Evolutionary conservation across 202 grass and related monocot species (phyloP), one percentile per base, ranked within the genome.

Genomic region (Schoenoplectus triqueter): DNA sequence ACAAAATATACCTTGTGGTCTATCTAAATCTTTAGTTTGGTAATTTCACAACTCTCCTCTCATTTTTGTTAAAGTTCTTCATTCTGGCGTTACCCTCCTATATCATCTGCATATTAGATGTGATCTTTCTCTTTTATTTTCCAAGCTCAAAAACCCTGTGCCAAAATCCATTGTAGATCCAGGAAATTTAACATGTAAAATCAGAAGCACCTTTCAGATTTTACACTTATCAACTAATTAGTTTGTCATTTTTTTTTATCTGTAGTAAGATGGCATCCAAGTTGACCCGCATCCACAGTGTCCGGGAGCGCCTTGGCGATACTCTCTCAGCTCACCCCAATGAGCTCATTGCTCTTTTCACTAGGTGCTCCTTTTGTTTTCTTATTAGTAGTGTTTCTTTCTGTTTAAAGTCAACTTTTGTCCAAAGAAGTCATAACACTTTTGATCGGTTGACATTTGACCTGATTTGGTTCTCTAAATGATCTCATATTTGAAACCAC

Each of bases 251-350:
- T 1, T 60, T 60, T 78, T 60, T 78, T 1, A 54, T 83, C 17
- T 66, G 5, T 68, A 69, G 81, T 68, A 57, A 66, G 61, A 97
- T 94, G 92, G 94, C 90, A 51, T 78, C 74, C 54, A 94, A 92
- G 76, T 73, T 97, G 68, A 94, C 94, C 73, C 92, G 94, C 22
- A 89, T 97, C 76, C 90, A 94, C 88, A 97, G 94, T 62, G 82
- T 92, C 5, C 86, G 92, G 0, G 94, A 97, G 59, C 88, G 90
- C 61, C 85, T 97, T 6, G 62, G 92, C 50, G 94, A 92, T 64
- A 92, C 92, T 5, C 89, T 97, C 77, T 84, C 94, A 40, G 91
- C 94, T 67, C 94, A 97, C 73, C 94, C 94, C 14, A 97, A 94
- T 82, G 94, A 97, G 72, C 78, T 97, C 84, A 85, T 97, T 60